Base-by-base conservation (phyloP, 352 stramenopile species). In the Pythium plurisporium region DNA sequence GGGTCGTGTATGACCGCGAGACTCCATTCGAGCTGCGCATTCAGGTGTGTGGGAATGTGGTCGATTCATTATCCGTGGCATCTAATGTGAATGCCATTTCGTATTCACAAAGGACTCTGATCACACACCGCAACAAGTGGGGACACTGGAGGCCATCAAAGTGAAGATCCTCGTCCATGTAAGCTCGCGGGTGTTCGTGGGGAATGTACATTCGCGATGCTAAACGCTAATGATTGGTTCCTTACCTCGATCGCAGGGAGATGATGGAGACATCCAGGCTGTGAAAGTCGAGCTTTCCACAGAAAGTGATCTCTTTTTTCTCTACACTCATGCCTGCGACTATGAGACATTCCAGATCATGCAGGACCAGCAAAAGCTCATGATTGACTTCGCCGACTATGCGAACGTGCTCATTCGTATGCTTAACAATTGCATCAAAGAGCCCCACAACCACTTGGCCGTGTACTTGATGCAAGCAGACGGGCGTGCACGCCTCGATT, bases 391-490 rank as follows among this genome's bases (percentile, higher is more conserved):
- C 60, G 71, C 79, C 12, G 91, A 98, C 65, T 98, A 97, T 67
- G 80, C 89, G 17, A 96, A 95, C 54, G 88, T 98, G 38, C 76
- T 98, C 33, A 96, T 96, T 47, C 81, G 90, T 22, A 97, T 97
- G 90, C 86, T 98, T 25, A 98, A 97, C 73, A 96, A 96, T 64
- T 97, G 91, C 68, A 98, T 98, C 67, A 95, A 96, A 57, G 91
- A 98, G 64, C 91, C 92, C 3, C 87, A 98, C 67, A 97, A 90
- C 64, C 88, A 98, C 61, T 65, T 98, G 40, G 89, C 91, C 23
- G 89, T 98, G 17, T 98, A 97, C 56, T 70, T 97, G 25, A 96
- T 98, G 86, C 82, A 97, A 49, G 79, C 82, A 1, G 91, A 97
- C 46, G 84, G 86, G n/a, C 85, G 87, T 44, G 88, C 88, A 17